Evolutionary conservation across 2,329 filamentous ascomycete genomes (phyloP).

Genomic region (Teratosphaeria zuluensis): DNA sequence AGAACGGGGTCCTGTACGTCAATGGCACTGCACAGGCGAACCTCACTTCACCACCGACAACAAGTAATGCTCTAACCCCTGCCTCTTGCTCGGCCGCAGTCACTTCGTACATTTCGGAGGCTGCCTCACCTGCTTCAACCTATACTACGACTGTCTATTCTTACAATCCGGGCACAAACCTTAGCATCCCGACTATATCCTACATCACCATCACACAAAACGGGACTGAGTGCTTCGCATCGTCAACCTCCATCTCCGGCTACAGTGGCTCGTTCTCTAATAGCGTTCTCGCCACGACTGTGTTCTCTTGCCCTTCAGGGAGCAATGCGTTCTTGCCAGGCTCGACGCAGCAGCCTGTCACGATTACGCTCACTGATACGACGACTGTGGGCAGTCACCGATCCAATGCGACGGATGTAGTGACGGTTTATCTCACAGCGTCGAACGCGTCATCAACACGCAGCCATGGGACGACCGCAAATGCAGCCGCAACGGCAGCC

Average conservation of each 20-base stretch:
- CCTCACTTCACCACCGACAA: not conserved
- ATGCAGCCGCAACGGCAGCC: not conserved
- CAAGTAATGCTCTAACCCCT: not conserved
- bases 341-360: not conserved
- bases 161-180: not conserved
- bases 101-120: not conserved
- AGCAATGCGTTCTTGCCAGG: not conserved
- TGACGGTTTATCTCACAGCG: not conserved
- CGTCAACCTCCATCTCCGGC: not conserved
- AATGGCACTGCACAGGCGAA: not conserved
- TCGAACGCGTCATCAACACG: not conserved
- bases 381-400: not conserved
- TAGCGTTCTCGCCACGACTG: not conserved
- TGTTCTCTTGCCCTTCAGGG: not conserved
- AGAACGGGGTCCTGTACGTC: not conserved
- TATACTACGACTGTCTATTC: not conserved
- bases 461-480: not conserved
- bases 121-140: not conserved
- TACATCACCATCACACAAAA: not conserved
- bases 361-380: not conserved
- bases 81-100: not conserved
- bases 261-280: not conserved
- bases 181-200: not conserved
- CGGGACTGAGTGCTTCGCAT: not conserved
- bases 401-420: not conserved